These are phyloP conservation scores for Drechslerella dactyloides DNA, from an alignment of 2,329 filamentous ascomycete species.

Conservation along the genomic window DNA sequence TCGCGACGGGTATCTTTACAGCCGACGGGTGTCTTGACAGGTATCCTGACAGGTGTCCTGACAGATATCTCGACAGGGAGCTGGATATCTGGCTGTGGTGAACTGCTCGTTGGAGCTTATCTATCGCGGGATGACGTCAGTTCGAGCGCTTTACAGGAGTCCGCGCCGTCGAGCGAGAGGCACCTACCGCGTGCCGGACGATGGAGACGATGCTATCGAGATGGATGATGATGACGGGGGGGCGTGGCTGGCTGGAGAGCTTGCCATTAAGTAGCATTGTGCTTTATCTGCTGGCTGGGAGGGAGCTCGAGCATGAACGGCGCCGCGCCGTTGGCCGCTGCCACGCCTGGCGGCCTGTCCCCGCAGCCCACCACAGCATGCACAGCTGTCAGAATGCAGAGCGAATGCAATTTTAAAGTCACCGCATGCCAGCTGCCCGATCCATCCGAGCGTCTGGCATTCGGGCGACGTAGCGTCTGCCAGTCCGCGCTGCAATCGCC, in stretches of 20 bases:
- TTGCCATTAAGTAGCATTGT: not conserved
- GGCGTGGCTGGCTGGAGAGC: too few species aligned
- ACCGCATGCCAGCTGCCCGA: slow-evolving; percentile 22
- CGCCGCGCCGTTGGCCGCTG: slow-evolving; percentile 46
- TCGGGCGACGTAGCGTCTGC: not conserved
- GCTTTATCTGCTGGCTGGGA: not conserved
- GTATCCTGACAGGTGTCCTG: too few species aligned
- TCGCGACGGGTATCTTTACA: too few species aligned
- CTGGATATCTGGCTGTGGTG: slow-evolving; percentile 1
- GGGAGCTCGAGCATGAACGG: not conserved
- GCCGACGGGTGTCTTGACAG: too few species aligned
- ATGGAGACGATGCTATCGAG: too few species aligned
- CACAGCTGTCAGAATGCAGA: not conserved
- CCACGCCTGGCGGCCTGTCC: slow-evolving; percentile 4
- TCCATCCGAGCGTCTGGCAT: not conserved
- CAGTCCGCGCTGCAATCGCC: not conserved
- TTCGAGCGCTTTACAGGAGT: slow-evolving; percentile 33
- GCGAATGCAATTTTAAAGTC: too few species aligned
- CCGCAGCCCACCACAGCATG: slow-evolving; percentile 18
- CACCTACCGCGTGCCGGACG: too few species aligned
- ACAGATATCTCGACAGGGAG: too few species aligned
- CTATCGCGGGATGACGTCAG: slow-evolving; percentile 21
- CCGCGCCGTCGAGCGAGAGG: not conserved
- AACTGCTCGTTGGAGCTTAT: too few species aligned
- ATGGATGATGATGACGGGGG: too few species aligned